A percentile compares a stretch with the other conserved stretches of the same genome.
Conservation (phyloP, 2,329 filamentous ascomycete genomes). For the Xylariaceae sp. region DNA sequence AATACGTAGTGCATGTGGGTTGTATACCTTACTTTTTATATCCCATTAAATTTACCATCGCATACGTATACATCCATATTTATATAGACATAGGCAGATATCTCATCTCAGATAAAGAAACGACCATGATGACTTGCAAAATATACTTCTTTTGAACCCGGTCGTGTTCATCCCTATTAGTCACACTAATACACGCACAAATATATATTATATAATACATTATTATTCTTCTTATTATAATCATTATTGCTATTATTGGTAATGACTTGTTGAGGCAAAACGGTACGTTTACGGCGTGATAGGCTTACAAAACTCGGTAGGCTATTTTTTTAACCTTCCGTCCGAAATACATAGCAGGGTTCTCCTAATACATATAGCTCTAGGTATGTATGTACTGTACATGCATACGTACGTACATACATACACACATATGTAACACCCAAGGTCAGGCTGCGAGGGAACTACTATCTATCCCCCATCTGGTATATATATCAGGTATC, state of each 20-base stretch:
- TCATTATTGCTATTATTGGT: too few relatives aligned
- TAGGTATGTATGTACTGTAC: too few relatives aligned
- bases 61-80: neutral
- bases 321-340: neutral
- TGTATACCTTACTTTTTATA: neutral
- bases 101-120: neutral
- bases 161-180: neutral
- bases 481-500: neutral
- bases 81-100: neutral
- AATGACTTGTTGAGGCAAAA: neutral
- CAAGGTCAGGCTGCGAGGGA: too few relatives aligned
- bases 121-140: neutral
- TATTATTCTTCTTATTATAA: too few relatives aligned
- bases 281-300: neutral
- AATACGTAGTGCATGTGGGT: too few relatives aligned
- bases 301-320: neutral
- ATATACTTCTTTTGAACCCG: neutral
- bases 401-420: too few relatives aligned
- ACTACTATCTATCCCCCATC: too few relatives aligned
- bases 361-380: too few relatives aligned
- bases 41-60: neutral
- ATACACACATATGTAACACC: too few relatives aligned
- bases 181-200: neutral
- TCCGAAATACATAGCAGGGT: neutral
- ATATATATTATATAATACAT: too few relatives aligned